These are phyloP conservation scores for Amanita polypyramis DNA, from an alignment of 768 basidiomycete genomes.

Conservation along the genomic window DNA sequence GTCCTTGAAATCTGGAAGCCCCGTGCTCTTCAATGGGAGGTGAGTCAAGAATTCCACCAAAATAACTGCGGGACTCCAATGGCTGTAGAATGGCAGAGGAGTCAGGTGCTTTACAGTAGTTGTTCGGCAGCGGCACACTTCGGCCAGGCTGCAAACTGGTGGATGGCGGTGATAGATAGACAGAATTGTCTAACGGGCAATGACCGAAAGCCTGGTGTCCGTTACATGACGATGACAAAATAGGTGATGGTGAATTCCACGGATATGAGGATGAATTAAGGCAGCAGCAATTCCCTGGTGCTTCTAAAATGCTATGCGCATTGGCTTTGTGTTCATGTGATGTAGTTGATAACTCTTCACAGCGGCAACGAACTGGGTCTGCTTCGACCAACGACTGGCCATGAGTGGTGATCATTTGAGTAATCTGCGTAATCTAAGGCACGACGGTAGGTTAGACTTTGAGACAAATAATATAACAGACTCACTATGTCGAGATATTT, in stretches of 20 bases:
- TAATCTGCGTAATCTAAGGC: neutral
- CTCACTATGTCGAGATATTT: neutral
- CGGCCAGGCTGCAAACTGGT: constrained; percentile 18
- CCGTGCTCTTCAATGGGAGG: constrained; percentile 21
- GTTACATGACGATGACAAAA: neutral
- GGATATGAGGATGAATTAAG: neutral
- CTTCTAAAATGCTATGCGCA: neutral
- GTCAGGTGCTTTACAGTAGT: constrained; percentile 2
- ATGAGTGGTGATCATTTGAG: neutral
- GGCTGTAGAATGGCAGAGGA: neutral
- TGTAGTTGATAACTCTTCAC: neutral
- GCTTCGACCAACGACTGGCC: neutral
- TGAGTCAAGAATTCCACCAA: constrained; percentile 23
- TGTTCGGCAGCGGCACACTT: constrained; percentile 16
- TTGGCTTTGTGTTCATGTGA: neutral
- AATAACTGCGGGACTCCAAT: neutral
- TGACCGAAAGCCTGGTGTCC: neutral
- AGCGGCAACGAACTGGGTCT: neutral
- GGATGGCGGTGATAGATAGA: constrained; percentile 17
- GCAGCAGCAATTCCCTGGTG: neutral
- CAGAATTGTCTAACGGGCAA: neutral
- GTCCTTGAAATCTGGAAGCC: constrained; percentile 18
- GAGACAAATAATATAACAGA: neutral
- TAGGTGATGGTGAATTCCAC: neutral
- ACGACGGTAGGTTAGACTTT: neutral